These are phyloP conservation scores for Globisporangium nunn DNA, from an alignment of 352 stramenopile species.

Conservation along the genomic window DNA sequence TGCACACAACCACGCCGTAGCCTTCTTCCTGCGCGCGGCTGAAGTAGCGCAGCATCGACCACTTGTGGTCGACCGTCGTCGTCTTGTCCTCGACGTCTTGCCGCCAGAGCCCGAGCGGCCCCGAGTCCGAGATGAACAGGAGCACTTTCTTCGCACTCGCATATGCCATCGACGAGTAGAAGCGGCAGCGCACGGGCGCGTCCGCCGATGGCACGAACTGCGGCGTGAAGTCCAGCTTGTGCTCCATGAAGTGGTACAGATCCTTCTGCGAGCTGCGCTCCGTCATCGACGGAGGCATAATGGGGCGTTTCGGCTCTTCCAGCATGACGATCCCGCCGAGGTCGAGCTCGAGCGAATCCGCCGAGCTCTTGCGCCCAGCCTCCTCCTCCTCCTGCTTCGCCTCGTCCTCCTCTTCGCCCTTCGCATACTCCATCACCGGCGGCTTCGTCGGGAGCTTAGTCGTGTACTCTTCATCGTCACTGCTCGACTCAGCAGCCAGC, in stretches of 20 bases:
- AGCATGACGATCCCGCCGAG: constrained; percentile 69
- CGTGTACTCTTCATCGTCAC: constrained; percentile 57
- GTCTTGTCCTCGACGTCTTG: constrained; percentile 53
- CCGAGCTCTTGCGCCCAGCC: constrained; percentile 56
- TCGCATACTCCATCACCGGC: constrained; percentile 21
- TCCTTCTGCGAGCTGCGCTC: constrained; percentile 66
- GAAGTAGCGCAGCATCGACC: constrained; percentile 84
- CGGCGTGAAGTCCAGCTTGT: constrained; percentile 75
- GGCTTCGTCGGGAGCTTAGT: constrained; percentile 46
- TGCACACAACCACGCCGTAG: constrained; percentile 82
- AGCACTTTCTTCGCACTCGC: constrained; percentile 82
- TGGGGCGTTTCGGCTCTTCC: constrained; percentile 43
- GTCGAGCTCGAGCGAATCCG: constrained; percentile 75
- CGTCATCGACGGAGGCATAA: constrained; percentile 18
- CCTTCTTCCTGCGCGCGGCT: constrained; percentile 80
- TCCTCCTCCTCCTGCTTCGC: constrained; percentile 13
- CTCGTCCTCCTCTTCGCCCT: constrained; percentile 35
- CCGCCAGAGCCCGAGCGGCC: constrained; percentile 77
- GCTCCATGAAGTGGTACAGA: constrained; percentile 84
- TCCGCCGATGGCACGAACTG: constrained; percentile 83
- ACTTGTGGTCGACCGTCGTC: constrained; percentile 77
- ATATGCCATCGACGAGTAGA: constrained; percentile 88
- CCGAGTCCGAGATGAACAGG: constrained; percentile 81
- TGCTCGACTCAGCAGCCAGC: constrained; percentile 75
- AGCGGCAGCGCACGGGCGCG: constrained; percentile 77